Evolutionary conservation across 164 flowering plant genomes (phyloP).

Genomic region (Euptelea pleiosperma): DNA sequence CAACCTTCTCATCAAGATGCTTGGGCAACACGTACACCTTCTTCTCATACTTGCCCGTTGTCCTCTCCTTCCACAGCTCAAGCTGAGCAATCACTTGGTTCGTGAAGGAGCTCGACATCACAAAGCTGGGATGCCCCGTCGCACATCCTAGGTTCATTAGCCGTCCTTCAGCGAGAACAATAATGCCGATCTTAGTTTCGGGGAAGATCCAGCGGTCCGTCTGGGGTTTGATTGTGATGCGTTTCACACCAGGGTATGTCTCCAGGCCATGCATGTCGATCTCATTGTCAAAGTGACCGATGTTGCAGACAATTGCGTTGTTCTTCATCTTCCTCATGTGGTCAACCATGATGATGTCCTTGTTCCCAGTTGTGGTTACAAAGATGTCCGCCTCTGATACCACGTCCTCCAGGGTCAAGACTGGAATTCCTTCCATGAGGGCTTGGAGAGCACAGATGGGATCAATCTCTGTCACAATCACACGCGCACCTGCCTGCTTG

Average conservation of each 20-base stretch:
- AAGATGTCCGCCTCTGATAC: conserved; percentile 18
- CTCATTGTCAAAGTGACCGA: conserved; percentile 22
- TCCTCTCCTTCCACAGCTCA: conserved; percentile 22
- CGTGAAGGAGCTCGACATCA: conserved; percentile 22
- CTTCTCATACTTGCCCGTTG: conserved; percentile 19
- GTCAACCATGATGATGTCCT: conserved; percentile 20
- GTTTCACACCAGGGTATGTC: conserved; percentile 18
- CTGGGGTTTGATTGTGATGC: conserved; percentile 22
- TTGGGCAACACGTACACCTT: conserved; percentile 22
- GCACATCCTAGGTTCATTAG: conserved; percentile 25
- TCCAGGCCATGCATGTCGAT: conserved; percentile 19
- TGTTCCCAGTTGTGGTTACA: conserved; percentile 24
- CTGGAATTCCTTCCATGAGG: conserved; percentile 14
- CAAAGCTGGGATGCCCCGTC: conserved; percentile 23
- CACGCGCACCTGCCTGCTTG: conserved; percentile 20
- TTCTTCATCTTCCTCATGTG: conserved; percentile 28
- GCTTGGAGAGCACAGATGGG: conserved; percentile 25
- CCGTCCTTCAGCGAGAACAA: conserved; percentile 18
- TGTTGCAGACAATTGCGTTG: conserved; percentile 25
- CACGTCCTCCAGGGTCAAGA: conserved; percentile 15
- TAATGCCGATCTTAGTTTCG: conserved; percentile 19
- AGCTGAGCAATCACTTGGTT: conserved; percentile 25
- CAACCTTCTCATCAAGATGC: conserved; percentile 27
- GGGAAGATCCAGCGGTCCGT: conserved; percentile 25
- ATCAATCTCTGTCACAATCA: conserved; percentile 20